A percentile compares a stretch with the other conserved stretches of the same genome.
These are phyloP conservation scores for Chlorociboria aeruginascens DNA, from an alignment of 495 filamentous ascomycete genomes.

Conservation along the genomic window DNA sequence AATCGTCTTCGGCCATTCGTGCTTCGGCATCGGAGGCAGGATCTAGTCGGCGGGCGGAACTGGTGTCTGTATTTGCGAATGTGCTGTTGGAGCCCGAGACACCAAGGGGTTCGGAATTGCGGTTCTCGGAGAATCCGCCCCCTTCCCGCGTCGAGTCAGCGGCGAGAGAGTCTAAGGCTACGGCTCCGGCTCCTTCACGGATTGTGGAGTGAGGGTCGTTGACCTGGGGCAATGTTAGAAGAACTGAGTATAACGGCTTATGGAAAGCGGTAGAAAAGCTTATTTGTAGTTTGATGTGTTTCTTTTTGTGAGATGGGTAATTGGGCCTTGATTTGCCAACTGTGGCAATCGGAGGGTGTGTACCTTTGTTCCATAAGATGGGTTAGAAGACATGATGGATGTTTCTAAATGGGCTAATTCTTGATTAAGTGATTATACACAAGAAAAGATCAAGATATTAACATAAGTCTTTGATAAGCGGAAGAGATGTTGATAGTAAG, in stretches of 20 bases:
- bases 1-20: constrained; percentile 33
- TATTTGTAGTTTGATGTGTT: neutral
- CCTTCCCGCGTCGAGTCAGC: constrained; percentile 43
- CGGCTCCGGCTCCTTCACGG: constrained; percentile 42
- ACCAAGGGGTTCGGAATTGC: constrained; percentile 33
- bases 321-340: too few relatives aligned
- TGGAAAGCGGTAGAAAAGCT: neutral
- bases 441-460: too few relatives aligned
- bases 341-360: neutral
- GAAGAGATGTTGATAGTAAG: too few relatives aligned
- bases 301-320: neutral
- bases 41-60: constrained; percentile 35
- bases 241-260: too few relatives aligned
- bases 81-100: constrained; percentile 37
- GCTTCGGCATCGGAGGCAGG: constrained; percentile 35
- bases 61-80: constrained; percentile 44
- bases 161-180: constrained; percentile 53
- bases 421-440: too few relatives aligned
- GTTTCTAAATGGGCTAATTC: too few relatives aligned
- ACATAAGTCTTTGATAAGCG: too few relatives aligned
- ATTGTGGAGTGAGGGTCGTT: constrained; percentile 36
- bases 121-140: constrained; percentile 42
- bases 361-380: constrained; percentile 14
- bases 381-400: neutral
- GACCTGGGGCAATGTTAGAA: constrained; percentile 1